Conservation (phyloP, 169 alveolate genomes). For the Cryptosporidium tyzzeri region DNA sequence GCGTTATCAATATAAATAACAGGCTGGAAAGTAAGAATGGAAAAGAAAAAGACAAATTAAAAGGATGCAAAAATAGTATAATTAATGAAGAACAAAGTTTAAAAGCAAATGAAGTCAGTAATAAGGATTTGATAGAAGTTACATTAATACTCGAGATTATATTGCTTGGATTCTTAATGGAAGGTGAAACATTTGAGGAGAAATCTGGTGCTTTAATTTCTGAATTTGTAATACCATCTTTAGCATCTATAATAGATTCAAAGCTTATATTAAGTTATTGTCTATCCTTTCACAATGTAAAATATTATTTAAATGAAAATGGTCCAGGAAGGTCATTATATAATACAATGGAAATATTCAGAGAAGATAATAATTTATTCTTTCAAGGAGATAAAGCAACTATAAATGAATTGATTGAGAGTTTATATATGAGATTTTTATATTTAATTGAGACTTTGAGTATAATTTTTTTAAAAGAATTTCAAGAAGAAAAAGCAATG, state of each 20-base stretch:
- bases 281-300: constrained; percentile 45
- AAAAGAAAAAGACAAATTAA: neutral
- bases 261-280: constrained; percentile 16
- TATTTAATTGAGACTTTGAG: constrained; percentile 31
- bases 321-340: constrained; percentile 8
- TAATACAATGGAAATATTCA: neutral
- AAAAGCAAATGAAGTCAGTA: neutral
- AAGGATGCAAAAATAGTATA: neutral
- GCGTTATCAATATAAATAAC: neutral
- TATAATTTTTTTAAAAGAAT: constrained; percentile 29
- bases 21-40: neutral
- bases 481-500: constrained; percentile 15
- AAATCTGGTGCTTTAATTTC: constrained; percentile 16
- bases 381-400: constrained; percentile 64
- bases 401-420: constrained; percentile 7
- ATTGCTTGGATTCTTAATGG: constrained; percentile 48
- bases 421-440: constrained; percentile 28
- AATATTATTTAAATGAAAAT: constrained; percentile 16
- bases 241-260: constrained; percentile 39
- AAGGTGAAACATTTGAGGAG: constrained; percentile 21
- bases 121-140: constrained; percentile 24
- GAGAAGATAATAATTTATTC: constrained; percentile 45
- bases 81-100: neutral
- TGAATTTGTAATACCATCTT: constrained; percentile 26
- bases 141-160: constrained; percentile 37